Evolutionary conservation across 495 filamentous ascomycete genomes (phyloP), one percentile per base, ranked within the genome.

Genomic region (Neurospora sp.): DNA sequence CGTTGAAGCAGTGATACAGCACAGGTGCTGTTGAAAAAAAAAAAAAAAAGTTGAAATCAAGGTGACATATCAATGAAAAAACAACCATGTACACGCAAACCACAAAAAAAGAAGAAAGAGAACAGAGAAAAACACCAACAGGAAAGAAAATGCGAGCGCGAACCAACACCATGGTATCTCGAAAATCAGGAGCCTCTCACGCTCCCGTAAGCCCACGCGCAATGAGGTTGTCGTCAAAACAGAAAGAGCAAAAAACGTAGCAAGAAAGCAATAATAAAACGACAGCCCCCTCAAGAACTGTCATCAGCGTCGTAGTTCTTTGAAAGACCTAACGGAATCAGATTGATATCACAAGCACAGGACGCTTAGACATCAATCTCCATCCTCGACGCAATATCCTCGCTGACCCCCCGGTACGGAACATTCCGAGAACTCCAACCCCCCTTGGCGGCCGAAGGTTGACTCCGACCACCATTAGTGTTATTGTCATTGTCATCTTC

Each of bases 361-460:
- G 35, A 35, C 4, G 22, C 35, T 74, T 72, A 81, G 17, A 81
- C 75, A 73, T 84, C 86, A 74, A 88, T 83, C 75, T 93, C 91
- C 90, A 93, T 93, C 12, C 85, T 85, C 37, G 88, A 86, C 45
- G 88, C 90, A 70, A 93, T 90, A 70, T 93, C 91, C 79, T 93
- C 91, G 75, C 90, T 93, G 75, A 93, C 85, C 4, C 90, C 90
- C 37, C 90, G 53, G 85, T 8, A 92, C 85, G 41, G 84, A 86
- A 61, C 53, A 61, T 61, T 61, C 53, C 17, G 2, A 31, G 53
- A 61, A 8, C 53, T 14, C 53, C 53, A 61, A 17, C 53, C 20
- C 20, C 45, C 45, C 45, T 53, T 53, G 45, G 45, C 45, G 20
- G 20, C 45, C 20, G 20, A 53, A 53, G 45, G 20, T 53, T 22